Base-by-base conservation (phyloP, 768 basidiomycete genomes). In the Agrocybe pediades region DNA sequence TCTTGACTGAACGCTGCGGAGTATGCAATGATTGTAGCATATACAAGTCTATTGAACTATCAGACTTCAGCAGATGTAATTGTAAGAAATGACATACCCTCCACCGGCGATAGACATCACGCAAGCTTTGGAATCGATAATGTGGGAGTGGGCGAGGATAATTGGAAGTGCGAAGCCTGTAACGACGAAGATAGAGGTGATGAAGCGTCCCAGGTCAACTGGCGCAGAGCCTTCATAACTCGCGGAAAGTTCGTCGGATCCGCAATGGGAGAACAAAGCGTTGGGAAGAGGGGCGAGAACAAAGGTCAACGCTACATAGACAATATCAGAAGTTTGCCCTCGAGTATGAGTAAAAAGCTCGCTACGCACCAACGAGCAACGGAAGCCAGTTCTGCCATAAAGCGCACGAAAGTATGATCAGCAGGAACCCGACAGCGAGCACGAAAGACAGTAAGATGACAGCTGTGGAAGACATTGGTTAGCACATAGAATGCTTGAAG, bases 311-410 rank as follows among this genome's bases (percentile, higher is more conserved):
- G 97, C 97, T 98, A 58, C 30, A 42, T 17, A 17, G n/a, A 23
- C n/a, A 16, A 36, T 29, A 40, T 45, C 33, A 56, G 27, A 40
- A 59, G 39, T 41, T 2, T 43, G 26, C 30, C 1, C 19, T 45
- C 30, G 24, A 20, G 25, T 27, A 33, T 21, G 11, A 17, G 33
- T n/a, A 36, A 13, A 36, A 49, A 21, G 36, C 33, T 24, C 9
- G n/a, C 17, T 17, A 77, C 90, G 58, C 62, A 97, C 97, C 97
- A 59, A 98, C 96, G 59, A 98, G 81, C 46, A 99, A 79, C 27
- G 97, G 97, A 19, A 98, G 79, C 97, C 97, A 99, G 69, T 99
- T 99, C 13, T 85, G 75, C 88, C 89, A 98, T 25, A 98, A 76
- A 6, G 97, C 97, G 68, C 97, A 98, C 1, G 93, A 93, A 20